These are phyloP conservation scores for Aspergillus incahuasiensis DNA, from an alignment of 495 filamentous ascomycete species.

Conservation along the genomic window DNA sequence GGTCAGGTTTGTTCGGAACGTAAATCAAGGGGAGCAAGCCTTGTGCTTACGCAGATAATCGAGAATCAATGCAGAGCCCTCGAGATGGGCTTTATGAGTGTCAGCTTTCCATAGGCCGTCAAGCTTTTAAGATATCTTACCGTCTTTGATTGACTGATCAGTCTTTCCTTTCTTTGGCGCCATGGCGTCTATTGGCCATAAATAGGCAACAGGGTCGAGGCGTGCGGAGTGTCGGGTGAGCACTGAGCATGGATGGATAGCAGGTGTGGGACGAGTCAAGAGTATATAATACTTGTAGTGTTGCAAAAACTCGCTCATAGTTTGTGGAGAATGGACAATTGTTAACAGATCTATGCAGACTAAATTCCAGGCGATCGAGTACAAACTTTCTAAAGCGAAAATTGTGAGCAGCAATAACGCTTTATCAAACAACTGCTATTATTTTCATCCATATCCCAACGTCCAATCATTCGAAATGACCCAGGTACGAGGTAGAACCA, in stretches of 20 bases:
- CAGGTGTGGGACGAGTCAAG: no score
- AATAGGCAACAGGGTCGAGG: neutral
- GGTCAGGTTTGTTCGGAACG: no score
- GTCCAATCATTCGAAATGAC: neutral
- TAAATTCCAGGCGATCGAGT: neutral
- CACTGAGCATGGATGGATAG: no score
- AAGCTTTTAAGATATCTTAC: slow-evolving; percentile 26
- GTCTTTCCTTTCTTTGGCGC: slow-evolving; percentile 38
- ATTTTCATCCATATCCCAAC: neutral
- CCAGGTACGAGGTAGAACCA: neutral
- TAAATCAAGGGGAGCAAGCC: neutral
- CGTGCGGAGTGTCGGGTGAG: neutral
- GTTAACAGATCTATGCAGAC: neutral
- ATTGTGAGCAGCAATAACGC: neutral
- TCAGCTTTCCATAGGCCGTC: neutral
- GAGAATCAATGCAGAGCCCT: slow-evolving; percentile 39
- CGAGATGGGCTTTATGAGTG: slow-evolving; percentile 20
- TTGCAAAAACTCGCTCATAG: no score
- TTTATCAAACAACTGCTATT: slow-evolving; percentile 1
- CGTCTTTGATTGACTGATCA: slow-evolving; percentile 41
- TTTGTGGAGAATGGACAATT: neutral
- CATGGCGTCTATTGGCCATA: slow-evolving; percentile 3
- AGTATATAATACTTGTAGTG: no score
- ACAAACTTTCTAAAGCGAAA: neutral
- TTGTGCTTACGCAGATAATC: slow-evolving; percentile 54